A percentile compares a stretch with the other conserved stretches of the same genome.
These are phyloP conservation scores for Orbilia quercus DNA, from an alignment of 2,329 filamentous ascomycete species.

Conservation along the genomic window DNA sequence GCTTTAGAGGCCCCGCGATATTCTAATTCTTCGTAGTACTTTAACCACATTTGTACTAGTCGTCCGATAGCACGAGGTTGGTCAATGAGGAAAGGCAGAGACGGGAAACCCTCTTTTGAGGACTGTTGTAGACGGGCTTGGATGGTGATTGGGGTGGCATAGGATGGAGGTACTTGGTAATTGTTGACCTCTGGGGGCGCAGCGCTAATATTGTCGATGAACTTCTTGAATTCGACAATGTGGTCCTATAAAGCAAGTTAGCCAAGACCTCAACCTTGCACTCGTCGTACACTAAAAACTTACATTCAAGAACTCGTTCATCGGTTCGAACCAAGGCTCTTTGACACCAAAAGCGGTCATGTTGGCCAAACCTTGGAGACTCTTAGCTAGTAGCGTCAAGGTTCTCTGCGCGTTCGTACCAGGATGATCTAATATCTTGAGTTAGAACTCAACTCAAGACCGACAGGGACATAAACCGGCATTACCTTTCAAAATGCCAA, in stretches of 20 bases:
- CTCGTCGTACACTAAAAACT: constrained; percentile 14
- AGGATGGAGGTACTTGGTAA: constrained; percentile 77
- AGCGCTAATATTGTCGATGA: constrained; percentile 58
- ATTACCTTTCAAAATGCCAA: constrained; percentile 74
- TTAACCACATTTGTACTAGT: constrained; percentile 82
- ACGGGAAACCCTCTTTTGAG: constrained; percentile 90
- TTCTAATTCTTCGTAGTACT: constrained; percentile 65
- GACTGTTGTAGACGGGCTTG: constrained; percentile 81
- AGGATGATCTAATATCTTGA: constrained; percentile 68
- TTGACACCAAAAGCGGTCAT: constrained; percentile 76
- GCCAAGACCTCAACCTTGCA: not conserved
- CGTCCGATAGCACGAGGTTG: constrained; percentile 85
- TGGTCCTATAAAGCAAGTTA: constrained; percentile 48
- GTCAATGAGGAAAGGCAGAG: constrained; percentile 91
- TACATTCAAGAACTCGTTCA: constrained; percentile 72
- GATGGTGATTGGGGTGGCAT: constrained; percentile 92
- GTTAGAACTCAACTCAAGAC: constrained; percentile 1
- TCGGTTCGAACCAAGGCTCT: constrained; percentile 78
- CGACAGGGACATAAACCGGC: not conserved
- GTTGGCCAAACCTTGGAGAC: constrained; percentile 75
- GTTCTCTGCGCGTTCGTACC: constrained; percentile 73
- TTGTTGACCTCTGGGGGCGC: constrained; percentile 54
- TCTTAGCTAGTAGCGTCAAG: constrained; percentile 75
- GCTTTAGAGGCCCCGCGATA: constrained; percentile 60
- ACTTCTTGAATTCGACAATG: constrained; percentile 58